Conservation (phyloP, 73 alveolate species). For the Tetrahymena malaccensis region DNA sequence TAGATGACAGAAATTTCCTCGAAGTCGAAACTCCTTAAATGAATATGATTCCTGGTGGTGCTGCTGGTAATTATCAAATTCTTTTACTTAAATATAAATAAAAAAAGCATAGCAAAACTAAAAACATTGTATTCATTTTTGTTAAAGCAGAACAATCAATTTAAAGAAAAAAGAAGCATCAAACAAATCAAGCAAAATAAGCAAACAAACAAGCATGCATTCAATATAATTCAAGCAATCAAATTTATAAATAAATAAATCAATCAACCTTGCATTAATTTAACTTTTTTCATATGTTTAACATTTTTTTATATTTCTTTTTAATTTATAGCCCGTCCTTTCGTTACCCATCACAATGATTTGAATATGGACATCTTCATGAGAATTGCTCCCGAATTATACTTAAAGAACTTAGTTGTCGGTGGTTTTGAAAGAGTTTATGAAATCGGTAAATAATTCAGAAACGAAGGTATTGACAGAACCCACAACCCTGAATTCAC, state of each 20-base stretch:
- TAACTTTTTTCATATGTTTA: no score
- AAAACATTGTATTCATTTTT: neutral
- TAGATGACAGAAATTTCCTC: conserved; percentile 84
- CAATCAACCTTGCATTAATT: neutral
- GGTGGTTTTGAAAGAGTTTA: conserved; percentile 99
- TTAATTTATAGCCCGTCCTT: conserved; percentile 86
- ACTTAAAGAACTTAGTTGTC: conserved; percentile 96
- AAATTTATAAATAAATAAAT: no score
- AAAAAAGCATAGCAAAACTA: neutral
- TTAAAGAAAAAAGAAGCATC: no score
- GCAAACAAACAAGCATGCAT: neutral
- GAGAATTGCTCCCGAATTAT: conserved; percentile 99
- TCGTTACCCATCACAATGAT: conserved; percentile 97
- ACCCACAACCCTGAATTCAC: conserved; percentile 99
- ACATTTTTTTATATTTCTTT: no score
- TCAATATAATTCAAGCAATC: neutral
- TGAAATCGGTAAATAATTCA: conserved; percentile 98
- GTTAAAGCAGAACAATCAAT: neutral
- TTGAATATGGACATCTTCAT: conserved; percentile 90
- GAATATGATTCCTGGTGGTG: conserved; percentile 99
- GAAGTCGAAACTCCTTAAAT: conserved; percentile 99
- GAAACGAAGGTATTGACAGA: conserved; percentile 99
- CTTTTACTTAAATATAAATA: neutral
- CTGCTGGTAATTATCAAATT: conserved; percentile 14
- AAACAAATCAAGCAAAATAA: no score